Conservation (phyloP, 2,329 filamentous ascomycete species). For the Colletotrichum tropicicola region DNA sequence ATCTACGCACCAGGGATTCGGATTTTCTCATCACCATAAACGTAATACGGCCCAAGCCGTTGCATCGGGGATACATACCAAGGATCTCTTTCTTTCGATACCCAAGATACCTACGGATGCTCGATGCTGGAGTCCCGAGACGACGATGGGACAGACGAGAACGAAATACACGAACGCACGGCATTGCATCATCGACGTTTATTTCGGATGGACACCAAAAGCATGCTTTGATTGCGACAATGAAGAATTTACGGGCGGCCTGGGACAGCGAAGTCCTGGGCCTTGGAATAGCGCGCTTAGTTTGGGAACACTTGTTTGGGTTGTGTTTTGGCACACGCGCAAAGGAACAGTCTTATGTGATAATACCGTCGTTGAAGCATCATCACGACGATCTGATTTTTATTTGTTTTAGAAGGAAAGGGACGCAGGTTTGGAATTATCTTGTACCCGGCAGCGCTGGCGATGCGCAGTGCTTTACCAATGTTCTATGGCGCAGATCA, state of each 20-base stretch:
- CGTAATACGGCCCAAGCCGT: conserved; percentile 31
- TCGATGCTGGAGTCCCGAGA: conserved; percentile 3
- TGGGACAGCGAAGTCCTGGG: neutral
- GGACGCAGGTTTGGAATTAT: neutral
- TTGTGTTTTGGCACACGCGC: neutral
- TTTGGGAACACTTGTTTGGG: neutral
- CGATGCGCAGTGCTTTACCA: neutral
- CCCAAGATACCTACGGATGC: conserved; percentile 27
- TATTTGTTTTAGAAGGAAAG: neutral
- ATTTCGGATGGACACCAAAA: conserved; percentile 23
- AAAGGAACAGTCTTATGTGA: neutral
- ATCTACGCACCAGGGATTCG: conserved; percentile 16
- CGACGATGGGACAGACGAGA: conserved; percentile 21
- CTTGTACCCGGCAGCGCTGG: conserved; percentile 4
- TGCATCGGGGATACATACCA: conserved; percentile 28
- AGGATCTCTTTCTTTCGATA: conserved; percentile 32
- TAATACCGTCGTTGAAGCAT: neutral
- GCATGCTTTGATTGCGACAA: conserved; percentile 25
- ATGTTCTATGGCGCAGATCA: neutral
- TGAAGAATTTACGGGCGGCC: neutral
- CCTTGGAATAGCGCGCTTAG: conserved; percentile 11
- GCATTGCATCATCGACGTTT: conserved; percentile 15
- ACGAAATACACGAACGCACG: conserved; percentile 28
- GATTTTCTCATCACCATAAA: conserved; percentile 29
- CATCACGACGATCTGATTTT: neutral